Base-by-base conservation (phyloP, 306 rosid genomes). In the Prunus dulcis region DNA sequence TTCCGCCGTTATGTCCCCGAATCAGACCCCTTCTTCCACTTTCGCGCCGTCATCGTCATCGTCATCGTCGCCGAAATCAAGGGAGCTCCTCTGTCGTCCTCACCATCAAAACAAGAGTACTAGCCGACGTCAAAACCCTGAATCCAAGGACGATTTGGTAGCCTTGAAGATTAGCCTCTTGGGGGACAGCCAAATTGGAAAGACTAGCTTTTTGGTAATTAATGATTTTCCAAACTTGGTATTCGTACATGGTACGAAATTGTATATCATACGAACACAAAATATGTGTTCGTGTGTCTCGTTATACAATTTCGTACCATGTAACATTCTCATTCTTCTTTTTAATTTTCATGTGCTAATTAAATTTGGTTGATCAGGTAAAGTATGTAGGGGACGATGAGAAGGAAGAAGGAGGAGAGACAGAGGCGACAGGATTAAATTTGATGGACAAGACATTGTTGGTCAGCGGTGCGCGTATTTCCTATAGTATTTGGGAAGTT, bases 401-500 rank as follows among this genome's bases (percentile, higher is more conserved):
- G 52, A 87, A 75, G 57, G 67, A 86, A 72, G 75, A 20, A 18
- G 78, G 68, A 34, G 65, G 74, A 53, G 70, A 79, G 79, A 68
- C 75, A 72, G 68, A 81, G 45, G 28, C 46, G 25, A 1, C 69
- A 50, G 97, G 96, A 51, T 30, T 84, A 50, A 89, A 81, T 72
- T 83, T 80, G 52, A 82, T 88, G 88, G 96, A 90, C 69, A 95
- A 95, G 79, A 92, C 90, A 17, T 74, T 92, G 47, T 62, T 82
- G 61, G 93, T 95, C 34, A 67, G 79, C 51, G 97, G 95, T 71
- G 99, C 97, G 46, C 87, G 99, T 1, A 90, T 95, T 77, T 90
- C 97, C 2, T 92, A 90, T 69, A 46, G 89, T 79, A 88, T 95
- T 72, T 95, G 99, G 97, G 99, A 92, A 89, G 97, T 95, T 41